phyloP scores from a whole-genome alignment of 768 basidiomycete species.

The Boletellus ananiceps region DNA sequence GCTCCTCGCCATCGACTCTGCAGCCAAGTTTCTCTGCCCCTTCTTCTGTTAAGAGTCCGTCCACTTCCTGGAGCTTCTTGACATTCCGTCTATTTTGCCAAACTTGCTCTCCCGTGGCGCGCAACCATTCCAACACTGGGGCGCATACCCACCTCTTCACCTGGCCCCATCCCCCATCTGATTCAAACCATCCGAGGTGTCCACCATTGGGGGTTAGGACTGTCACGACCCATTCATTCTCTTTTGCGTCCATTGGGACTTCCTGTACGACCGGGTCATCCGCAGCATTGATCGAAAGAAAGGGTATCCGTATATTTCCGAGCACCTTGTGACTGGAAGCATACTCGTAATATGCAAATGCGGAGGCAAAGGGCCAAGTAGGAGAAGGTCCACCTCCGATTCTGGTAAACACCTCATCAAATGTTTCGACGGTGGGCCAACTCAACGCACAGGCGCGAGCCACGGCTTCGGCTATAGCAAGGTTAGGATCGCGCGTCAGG shows the following conservation, averaged over 20 bases:
- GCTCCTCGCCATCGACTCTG: conserved; percentile 51
- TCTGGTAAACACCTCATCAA: conserved; percentile 62
- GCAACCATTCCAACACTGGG: conserved; percentile 71
- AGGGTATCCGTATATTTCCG: conserved; percentile 60
- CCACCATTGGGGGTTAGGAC: conserved; percentile 63
- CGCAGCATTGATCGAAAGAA: conserved; percentile 67
- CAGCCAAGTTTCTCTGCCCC: conserved; percentile 54
- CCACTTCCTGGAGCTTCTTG: conserved; percentile 41
- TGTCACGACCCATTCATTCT: conserved; percentile 53
- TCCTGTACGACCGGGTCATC: conserved; percentile 74
- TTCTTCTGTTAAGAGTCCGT: conserved; percentile 60
- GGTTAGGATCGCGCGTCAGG: conserved; percentile 48
- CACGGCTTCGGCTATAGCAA: conserved; percentile 46
- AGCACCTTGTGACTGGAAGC: conserved; percentile 61
- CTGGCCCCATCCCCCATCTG: conserved; percentile 32
- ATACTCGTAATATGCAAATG: conserved; percentile 45
- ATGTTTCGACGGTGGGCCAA: conserved; percentile 50
- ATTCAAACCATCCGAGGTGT: conserved; percentile 82
- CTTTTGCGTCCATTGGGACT: conserved; percentile 53
- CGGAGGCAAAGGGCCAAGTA: conserved; percentile 44
- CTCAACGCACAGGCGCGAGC: conserved; percentile 43
- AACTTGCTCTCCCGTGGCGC: conserved; percentile 50
- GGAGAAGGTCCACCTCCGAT: conserved; percentile 66
- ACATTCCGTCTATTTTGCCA: conserved; percentile 33
- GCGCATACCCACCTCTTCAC: conserved; percentile 58